Conservation (phyloP, 2,329 filamentous ascomycete species). For the Colletotrichum orbiculare region DNA sequence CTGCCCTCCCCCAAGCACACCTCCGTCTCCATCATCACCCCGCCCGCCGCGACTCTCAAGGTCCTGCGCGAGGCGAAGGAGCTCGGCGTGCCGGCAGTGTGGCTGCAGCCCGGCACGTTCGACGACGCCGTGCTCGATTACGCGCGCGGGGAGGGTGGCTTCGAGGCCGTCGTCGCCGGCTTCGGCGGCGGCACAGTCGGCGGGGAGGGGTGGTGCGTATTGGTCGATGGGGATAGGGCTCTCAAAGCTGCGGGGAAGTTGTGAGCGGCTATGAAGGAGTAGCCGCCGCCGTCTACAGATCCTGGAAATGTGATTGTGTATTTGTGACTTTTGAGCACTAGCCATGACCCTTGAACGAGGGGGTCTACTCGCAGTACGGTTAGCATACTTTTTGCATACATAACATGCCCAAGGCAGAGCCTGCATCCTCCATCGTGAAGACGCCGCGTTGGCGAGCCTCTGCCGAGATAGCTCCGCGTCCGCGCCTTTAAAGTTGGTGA, state of each 20-base stretch:
- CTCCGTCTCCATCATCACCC: conserved; percentile 87
- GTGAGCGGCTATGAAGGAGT: conserved; percentile 35
- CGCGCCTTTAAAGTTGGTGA: conserved; percentile 19
- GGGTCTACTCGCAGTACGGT: too few species aligned
- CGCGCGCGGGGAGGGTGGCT: conserved; percentile 69
- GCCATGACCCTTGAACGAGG: too few species aligned
- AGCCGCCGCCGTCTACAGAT: too few species aligned
- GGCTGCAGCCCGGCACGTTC: conserved; percentile 92
- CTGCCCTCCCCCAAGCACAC: conserved; percentile 77
- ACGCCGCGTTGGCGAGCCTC: conserved; percentile 22
- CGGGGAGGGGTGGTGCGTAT: conserved; percentile 84
- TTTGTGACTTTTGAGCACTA: too few species aligned
- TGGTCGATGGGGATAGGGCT: conserved; percentile 82
- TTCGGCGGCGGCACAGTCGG: conserved; percentile 67
- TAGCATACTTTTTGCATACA: too few species aligned
- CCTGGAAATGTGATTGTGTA: too few species aligned
- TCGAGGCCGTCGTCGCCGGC: conserved; percentile 76
- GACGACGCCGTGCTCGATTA: conserved; percentile 79
- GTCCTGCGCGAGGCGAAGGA: conserved; percentile 82
- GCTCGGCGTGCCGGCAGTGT: conserved; percentile 79
- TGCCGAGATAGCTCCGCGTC: conserved; percentile 28
- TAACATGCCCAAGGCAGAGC: not conserved
- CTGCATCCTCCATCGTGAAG: conserved; percentile 19
- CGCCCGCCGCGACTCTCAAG: conserved; percentile 78
- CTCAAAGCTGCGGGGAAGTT: conserved; percentile 67